Conservation (phyloP, 108 stramenopile species). For the Cyclotella atomus region DNA sequence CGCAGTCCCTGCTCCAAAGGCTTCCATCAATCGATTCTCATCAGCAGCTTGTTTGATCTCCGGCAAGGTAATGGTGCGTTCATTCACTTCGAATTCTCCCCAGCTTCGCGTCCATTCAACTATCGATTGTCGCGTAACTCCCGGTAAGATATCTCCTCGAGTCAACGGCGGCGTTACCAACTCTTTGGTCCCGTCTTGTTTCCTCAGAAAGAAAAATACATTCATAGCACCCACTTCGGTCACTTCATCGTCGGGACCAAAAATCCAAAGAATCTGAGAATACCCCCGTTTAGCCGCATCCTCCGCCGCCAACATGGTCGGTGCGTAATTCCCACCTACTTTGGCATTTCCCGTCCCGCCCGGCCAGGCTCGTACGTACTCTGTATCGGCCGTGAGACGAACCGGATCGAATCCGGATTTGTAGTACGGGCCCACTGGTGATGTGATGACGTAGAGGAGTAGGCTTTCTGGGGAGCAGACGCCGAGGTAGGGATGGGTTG, state of each 20-base stretch:
- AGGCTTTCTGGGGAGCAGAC: conserved; percentile 71
- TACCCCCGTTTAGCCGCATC: conserved; percentile 84
- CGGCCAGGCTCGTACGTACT: conserved; percentile 94
- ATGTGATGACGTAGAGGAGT: conserved; percentile 83
- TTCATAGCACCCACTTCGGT: conserved; percentile 99
- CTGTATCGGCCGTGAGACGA: conserved; percentile 84
- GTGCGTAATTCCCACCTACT: conserved; percentile 96
- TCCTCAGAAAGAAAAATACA: conserved; percentile 87
- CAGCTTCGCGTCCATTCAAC: conserved; percentile 76
- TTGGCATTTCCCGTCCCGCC: conserved; percentile 92
- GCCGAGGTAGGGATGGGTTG: conserved; percentile 88
- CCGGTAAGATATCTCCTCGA: conserved; percentile 93
- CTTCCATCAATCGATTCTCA: conserved; percentile 88
- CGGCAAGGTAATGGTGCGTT: conserved; percentile 80
- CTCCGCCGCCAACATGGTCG: conserved; percentile 87
- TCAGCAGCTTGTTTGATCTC: conserved; percentile 80
- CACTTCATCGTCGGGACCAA: conserved; percentile 85
- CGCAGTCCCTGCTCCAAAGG: conserved; percentile 97
- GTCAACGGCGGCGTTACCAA: conserved; percentile 93
- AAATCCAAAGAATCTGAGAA: conserved; percentile 93
- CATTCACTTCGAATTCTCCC: conserved; percentile 81
- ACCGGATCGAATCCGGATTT: conserved; percentile 93
- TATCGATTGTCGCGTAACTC: conserved; percentile 91
- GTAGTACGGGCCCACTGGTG: conserved; percentile 95
- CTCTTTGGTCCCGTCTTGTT: conserved; percentile 66